Base-by-base conservation (phyloP, 176 grass and related monocot genomes). In the Eragrostis nindensis region DNA sequence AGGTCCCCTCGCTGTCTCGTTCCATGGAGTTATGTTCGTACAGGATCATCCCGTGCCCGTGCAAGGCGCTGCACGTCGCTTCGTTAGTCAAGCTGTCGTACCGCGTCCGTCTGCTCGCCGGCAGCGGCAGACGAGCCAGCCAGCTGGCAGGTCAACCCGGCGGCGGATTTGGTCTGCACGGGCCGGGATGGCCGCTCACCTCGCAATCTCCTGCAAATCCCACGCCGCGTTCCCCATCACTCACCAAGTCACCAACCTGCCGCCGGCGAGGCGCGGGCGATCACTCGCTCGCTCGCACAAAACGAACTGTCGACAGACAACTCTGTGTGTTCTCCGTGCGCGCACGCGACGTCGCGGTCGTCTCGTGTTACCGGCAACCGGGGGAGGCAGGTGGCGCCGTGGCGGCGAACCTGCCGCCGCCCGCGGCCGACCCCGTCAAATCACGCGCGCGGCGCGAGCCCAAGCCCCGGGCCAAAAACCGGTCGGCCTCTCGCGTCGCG, bases 271-370 rank as follows among this genome's bases (percentile, higher is more conserved):
- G 22, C n/a, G 22, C 24, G 11, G 74, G 41, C 9, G 74, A 62
- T 76, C 74, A 45, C 56, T 76, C 74, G 15, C 16, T 65, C 9
- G 25, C 45, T n/a, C n/a, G n/a, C n/a, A n/a, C n/a, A n/a, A n/a
- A n/a, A n/a, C n/a, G n/a, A n/a, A n/a, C n/a, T 12, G 47, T 1
- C 17, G 32, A 21, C 7, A 66, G 32, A 25, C 1, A 15, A 0
- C 49, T 11, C 47, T n/a, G n/a, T 17, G 10, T 56, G 55, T 22
- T 38, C 49, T 56, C 30, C 71, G 21, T 41, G 19, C 50, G 19
- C 32, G 19, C 19, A 69, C 67, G 67, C 42, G 18, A 70, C 67
- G 75, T 85, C 66, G 45, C 47, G 36, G 67, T 79, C 83, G 75
- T 42, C 71, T 25, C 15, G 71, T 47, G 24, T 44, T 42, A 50